Conservation (phyloP, 2,329 filamentous ascomycete species). For the Xylaria sp. region DNA sequence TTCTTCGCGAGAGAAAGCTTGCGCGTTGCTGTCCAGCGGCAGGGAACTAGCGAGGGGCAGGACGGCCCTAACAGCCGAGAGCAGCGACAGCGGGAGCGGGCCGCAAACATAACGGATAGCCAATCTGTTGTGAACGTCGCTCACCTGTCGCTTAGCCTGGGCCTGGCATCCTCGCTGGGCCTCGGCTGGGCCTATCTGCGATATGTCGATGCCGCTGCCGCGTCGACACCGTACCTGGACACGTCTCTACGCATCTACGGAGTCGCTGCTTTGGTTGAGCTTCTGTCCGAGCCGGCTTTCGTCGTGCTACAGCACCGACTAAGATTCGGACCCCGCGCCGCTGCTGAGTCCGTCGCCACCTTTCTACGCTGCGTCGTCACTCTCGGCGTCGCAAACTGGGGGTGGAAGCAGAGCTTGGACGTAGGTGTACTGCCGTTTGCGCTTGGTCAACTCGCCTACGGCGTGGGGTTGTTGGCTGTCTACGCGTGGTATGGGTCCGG, state of each 20-base stretch:
- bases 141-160: slow-evolving; percentile 76
- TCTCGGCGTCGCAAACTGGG: slow-evolving; percentile 72
- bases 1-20: slow-evolving; percentile 94
- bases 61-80: background rate
- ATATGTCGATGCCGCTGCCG: slow-evolving; percentile 52
- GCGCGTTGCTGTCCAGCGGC: slow-evolving; percentile 87
- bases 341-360: slow-evolving; percentile 83
- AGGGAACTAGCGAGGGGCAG: slow-evolving; percentile 46
- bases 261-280: slow-evolving; percentile 68
- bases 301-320: slow-evolving; percentile 83
- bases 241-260: slow-evolving; percentile 61
- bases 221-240: slow-evolving; percentile 68
- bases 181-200: slow-evolving; percentile 73
- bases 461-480: slow-evolving; percentile 67
- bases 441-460: slow-evolving; percentile 81
- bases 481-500: slow-evolving; percentile 69
- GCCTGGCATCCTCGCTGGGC: slow-evolving; percentile 65
- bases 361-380: slow-evolving; percentile 77
- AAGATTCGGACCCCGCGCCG: slow-evolving; percentile 78
- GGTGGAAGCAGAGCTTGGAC: slow-evolving; percentile 55
- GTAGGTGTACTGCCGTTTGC: slow-evolving; percentile 88
- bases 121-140: slow-evolving; percentile 89
- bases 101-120: slow-evolving; percentile 47
- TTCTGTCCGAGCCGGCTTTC: slow-evolving; percentile 87
- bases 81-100: background rate